Base-by-base conservation (phyloP, 2,329 filamentous ascomycete genomes). In the Fusarium avenaceum region DNA sequence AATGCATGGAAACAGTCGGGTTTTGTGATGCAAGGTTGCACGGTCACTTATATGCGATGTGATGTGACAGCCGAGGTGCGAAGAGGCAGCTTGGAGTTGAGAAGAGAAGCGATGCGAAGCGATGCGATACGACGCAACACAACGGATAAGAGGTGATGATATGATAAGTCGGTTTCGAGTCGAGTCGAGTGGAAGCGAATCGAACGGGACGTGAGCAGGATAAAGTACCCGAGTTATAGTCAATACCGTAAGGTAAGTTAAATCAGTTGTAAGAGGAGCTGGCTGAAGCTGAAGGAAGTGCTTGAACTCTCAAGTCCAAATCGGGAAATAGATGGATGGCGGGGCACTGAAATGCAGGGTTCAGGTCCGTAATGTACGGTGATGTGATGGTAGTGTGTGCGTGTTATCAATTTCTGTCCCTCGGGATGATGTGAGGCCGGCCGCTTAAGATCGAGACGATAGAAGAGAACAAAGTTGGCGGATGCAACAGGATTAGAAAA, bases 1-100 rank as follows among this genome's bases (percentile, higher is more conserved):
- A 64, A 65, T 64, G 60, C 71, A 73, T 73, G 71, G 71, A 73
- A 73, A 65, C 57, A 63, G 65, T 60, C 59, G 65, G 65, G 54
- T 70, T 62, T 66, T 19, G 57, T 38, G 17, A 38, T 17, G 17
- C 33, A 51, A 58, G 58, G 62, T 69, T 69, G 65, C 65, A 69
- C 70, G 64, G 57, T 61, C 49, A 68, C 49, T 56, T 57, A 54
- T 59, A 56, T 44, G 52, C 38, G 52, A 45, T 38, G 32, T 33
- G 38, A 30, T 60, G 24, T 39, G 35, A 38, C 62, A 54, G 58
- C 38, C 38, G 49, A 57, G 26, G 38, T 44, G 38, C 28, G 43
- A 48, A 39, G n/a, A 63, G 28, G 30, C 48, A 38, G 20, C 28
- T 39, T 52, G 33, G 28, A 39, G 30, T 32, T 40, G 46, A 53